phyloP scores from a whole-genome alignment of 257 asterid genomes.

The Jasminum sambac region DNA sequence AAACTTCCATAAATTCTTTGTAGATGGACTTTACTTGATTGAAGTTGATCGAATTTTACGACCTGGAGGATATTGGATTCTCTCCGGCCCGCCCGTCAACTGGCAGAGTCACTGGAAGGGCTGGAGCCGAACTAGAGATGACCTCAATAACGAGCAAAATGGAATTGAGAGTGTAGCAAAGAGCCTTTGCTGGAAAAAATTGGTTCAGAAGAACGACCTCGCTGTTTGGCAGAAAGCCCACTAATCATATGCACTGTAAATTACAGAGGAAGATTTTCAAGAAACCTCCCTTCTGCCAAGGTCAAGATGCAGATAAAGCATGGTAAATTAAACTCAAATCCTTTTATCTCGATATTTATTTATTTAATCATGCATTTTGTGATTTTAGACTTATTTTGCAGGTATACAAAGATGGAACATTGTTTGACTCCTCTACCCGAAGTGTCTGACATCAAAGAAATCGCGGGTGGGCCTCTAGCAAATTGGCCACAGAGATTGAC shows the following conservation, averaged over 20 bases:
- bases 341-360: not conserved
- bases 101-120: constrained; percentile 83
- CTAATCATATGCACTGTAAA: constrained; percentile 78
- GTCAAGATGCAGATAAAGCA: constrained; percentile 68
- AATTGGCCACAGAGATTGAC: constrained; percentile 87
- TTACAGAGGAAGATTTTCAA: constrained; percentile 54
- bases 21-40: constrained; percentile 84
- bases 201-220: constrained; percentile 67
- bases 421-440: constrained; percentile 86
- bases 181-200: constrained; percentile 89
- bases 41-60: constrained; percentile 88
- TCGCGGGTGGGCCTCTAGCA: constrained; percentile 61
- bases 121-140: constrained; percentile 65
- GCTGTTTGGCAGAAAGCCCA: constrained; percentile 86
- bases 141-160: constrained; percentile 62
- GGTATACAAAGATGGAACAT: constrained; percentile 86
- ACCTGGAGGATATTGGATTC: constrained; percentile 95
- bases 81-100: constrained; percentile 93
- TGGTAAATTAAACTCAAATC: constrained; percentile 45
- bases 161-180: constrained; percentile 66
- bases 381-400: constrained; percentile 17
- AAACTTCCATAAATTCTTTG: constrained; percentile 10
- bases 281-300: constrained; percentile 69
- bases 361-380: not conserved
- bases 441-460: constrained; percentile 57